Evolutionary conservation across 768 basidiomycete species (phyloP), one percentile per base, ranked within the genome.

Genomic region (Asterophora lycoperdoides): DNA sequence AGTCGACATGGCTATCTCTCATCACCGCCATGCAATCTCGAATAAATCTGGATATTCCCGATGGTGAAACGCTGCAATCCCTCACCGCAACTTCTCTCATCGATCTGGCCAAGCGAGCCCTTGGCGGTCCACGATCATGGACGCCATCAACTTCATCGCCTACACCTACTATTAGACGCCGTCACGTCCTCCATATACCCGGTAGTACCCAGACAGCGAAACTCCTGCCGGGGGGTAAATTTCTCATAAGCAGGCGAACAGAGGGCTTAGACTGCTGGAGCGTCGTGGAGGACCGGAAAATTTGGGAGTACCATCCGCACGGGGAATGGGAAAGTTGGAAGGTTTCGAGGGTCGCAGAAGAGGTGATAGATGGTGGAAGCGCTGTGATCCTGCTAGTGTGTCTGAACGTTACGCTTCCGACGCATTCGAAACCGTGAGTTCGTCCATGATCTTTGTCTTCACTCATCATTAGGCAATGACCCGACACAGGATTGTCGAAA

Each of bases 81-180:
- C 51, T 52, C 33, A 17, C 51, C 7, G 14, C 28, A 6, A 13
- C 20, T 4, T 43, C 40, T 28, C 51, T 52, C 20, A 15, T 52
- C 7, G 32, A 38, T 13, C 41, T 46, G 13, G 43, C 41, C 34
- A 42, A 37, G 19, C 29, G 51, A 23, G 45, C 46, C 10, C 1
- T 52, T 11, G 46, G 34, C 32, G 50, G 50, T 33, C 44, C 50
- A 17, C 20, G 19, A 37, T 29, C 44, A 8, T 51, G 50, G 50
- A 10, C 38, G n/a, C 11, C 33, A 9, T 32, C 41, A 29, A 32
- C 30, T 10, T 35, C 34, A 9, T 14, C 28, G 17, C 30, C 23
- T 9, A 28, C 4, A 8, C 44, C 38, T 2, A 29, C n/a, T 10
- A 15, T 37, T n/a, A 30, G 17, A 15, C 45, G 36, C 17, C 45